phyloP scores from a whole-genome alignment of 2,329 filamentous ascomycete species.

The Trichoderma brevicompactum region DNA sequence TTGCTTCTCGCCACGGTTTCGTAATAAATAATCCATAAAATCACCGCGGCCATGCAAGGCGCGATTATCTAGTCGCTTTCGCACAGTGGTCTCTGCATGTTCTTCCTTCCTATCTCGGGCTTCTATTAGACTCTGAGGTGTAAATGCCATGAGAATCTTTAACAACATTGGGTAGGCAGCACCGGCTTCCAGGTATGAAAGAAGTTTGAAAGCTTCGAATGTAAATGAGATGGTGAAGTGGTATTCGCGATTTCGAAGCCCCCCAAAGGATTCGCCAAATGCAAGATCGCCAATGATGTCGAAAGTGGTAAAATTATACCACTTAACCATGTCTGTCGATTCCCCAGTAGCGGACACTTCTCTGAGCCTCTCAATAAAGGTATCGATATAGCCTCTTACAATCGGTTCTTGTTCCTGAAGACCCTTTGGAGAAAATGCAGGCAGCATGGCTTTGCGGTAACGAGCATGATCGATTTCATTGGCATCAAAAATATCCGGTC shows the following conservation, averaged over 20 bases:
- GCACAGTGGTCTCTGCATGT: not conserved
- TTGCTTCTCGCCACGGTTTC: not conserved
- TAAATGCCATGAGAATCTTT: not conserved
- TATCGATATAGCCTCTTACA: slow-evolving; percentile 45
- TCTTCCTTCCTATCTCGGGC: not conserved
- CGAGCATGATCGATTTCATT: slow-evolving; percentile 29
- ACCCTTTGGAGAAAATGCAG: slow-evolving; percentile 30
- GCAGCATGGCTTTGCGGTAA: slow-evolving; percentile 34
- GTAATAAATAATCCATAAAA: not conserved
- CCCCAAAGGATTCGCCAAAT: slow-evolving; percentile 36
- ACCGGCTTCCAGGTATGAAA: not conserved
- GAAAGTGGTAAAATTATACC: slow-evolving; percentile 39
- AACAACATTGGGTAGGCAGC: not conserved
- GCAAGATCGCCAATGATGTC: slow-evolving; percentile 30
- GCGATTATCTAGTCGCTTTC: not conserved
- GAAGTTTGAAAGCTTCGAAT: not conserved
- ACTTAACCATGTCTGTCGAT: slow-evolving; percentile 34
- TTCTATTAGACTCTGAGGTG: not conserved
- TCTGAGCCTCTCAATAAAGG: slow-evolving; percentile 45
- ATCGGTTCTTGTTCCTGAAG: slow-evolving; percentile 36
- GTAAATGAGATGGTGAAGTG: slow-evolving; percentile 33
- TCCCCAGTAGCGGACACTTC: slow-evolving; percentile 35
- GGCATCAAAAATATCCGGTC: slow-evolving; percentile 27
- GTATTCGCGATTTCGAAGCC: slow-evolving; percentile 34
- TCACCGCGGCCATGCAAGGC: not conserved